These are phyloP conservation scores for Coemansia sp. DNA, from an alignment of 192 early-diverging fungal genomes.

Conservation along the genomic window DNA sequence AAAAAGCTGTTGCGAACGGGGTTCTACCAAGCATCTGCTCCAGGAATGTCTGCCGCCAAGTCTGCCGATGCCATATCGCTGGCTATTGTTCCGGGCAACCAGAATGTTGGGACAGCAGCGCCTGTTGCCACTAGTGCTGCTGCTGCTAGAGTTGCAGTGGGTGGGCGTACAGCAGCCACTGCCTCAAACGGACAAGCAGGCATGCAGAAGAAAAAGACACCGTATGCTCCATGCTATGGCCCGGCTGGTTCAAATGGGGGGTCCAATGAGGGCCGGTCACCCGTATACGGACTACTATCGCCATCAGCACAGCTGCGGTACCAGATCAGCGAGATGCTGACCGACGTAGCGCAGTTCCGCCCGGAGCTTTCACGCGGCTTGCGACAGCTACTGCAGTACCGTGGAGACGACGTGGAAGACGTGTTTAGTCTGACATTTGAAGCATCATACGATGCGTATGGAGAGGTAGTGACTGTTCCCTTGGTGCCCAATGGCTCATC, in stretches of 20 bases:
- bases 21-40: conserved; percentile 22
- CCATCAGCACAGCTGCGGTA: conserved; percentile 41
- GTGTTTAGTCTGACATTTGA: conserved; percentile 84
- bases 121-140: neutral
- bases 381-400: conserved; percentile 78
- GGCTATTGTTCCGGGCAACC: conserved; percentile 21
- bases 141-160: neutral
- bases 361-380: conserved; percentile 78
- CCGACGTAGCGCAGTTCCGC: conserved; percentile 75
- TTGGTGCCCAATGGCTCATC: conserved; percentile 63
- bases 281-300: conserved; percentile 36
- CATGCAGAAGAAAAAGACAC: neutral
- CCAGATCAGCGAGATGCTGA: conserved; percentile 64
- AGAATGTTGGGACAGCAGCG: neutral
- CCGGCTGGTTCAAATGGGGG: conserved; percentile 4
- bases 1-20: conserved; percentile 75
- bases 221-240: conserved; percentile 13
- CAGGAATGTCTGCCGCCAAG: conserved; percentile 12
- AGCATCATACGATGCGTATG: conserved; percentile 66
- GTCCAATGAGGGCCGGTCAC: conserved; percentile 21
- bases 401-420: conserved; percentile 75
- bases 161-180: neutral
- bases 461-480: conserved; percentile 61
- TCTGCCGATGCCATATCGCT: conserved; percentile 8
- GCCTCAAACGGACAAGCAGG: neutral